Conservation (phyloP, 2,329 filamentous ascomycete genomes). For the Aschersonia sp. region DNA sequence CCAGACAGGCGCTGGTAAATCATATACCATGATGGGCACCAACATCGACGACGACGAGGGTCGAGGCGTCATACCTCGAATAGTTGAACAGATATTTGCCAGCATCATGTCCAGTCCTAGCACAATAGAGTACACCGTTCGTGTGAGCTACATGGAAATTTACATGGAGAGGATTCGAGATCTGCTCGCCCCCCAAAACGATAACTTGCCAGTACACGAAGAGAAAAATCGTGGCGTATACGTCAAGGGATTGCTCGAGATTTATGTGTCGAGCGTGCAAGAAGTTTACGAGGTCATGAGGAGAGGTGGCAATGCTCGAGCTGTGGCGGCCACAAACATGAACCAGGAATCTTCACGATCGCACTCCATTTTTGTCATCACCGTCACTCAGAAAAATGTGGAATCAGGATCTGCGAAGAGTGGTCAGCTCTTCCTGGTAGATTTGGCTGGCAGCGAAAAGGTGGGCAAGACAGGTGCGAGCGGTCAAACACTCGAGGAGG, state of each 20-base stretch:
- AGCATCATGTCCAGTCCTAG: constrained; percentile 84
- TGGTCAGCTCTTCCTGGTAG: constrained; percentile 91
- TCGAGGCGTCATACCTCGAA: constrained; percentile 91
- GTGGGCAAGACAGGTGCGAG: constrained; percentile 97
- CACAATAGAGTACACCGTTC: constrained; percentile 96
- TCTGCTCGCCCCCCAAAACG: constrained; percentile 80
- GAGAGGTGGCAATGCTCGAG: constrained; percentile 74
- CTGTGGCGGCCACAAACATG: constrained; percentile 97
- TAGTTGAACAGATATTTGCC: constrained; percentile 93
- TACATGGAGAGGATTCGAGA: constrained; percentile 99
- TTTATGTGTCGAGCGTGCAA: constrained; percentile 88
- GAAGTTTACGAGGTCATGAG: constrained; percentile 97
- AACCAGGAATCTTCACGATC: constrained; percentile 97
- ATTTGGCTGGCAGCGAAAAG: constrained; percentile 96
- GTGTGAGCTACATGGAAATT: constrained; percentile 98
- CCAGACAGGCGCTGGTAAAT: constrained; percentile 96
- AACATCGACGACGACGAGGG: constrained; percentile 83
- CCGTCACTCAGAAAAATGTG: constrained; percentile 93
- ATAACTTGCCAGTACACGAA: constrained; percentile 95
- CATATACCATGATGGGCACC: constrained; percentile 74
- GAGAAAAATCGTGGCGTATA: constrained; percentile 95
- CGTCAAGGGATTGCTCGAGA: constrained; percentile 86
- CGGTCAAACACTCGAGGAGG: constrained; percentile 92
- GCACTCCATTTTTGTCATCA: constrained; percentile 96
- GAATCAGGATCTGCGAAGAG: constrained; percentile 94